These are phyloP conservation scores for Aureobasidium sp. DNA, from an alignment of 2,329 filamentous ascomycete species.

Conservation along the genomic window DNA sequence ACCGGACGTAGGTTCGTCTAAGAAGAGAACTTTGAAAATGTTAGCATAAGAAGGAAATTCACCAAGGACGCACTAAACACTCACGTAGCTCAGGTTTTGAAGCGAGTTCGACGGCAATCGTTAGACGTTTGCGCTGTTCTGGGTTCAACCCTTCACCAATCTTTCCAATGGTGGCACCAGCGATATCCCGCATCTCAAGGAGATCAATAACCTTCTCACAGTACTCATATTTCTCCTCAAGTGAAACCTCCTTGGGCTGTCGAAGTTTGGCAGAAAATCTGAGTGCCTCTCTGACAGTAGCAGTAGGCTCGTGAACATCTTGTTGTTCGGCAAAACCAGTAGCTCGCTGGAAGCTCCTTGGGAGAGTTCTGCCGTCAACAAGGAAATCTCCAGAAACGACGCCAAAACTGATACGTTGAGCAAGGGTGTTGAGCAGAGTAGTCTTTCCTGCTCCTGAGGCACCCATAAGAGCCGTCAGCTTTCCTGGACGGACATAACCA, in stretches of 20 bases:
- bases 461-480: conserved; percentile 46
- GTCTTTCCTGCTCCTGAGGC: conserved; percentile 72
- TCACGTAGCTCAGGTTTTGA: conserved; percentile 50
- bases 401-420: conserved; percentile 57
- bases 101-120: conserved; percentile 45
- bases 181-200: conserved; percentile 60
- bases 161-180: conserved; percentile 57
- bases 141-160: conserved; percentile 56
- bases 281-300: conserved; percentile 58
- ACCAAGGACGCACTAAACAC: conserved; percentile 38
- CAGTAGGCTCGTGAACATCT: conserved; percentile 56
- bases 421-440: conserved; percentile 71
- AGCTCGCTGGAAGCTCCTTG: conserved; percentile 55
- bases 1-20: conserved; percentile 51
- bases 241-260: conserved; percentile 52
- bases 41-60: too few species aligned
- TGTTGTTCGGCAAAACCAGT: conserved; percentile 60
- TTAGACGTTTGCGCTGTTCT: conserved; percentile 55
- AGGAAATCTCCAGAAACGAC: conserved; percentile 57
- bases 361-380: conserved; percentile 48
- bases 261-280: conserved; percentile 59
- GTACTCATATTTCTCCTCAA: conserved; percentile 54
- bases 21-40: too few species aligned
- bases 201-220: conserved; percentile 60
- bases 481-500: conserved; percentile 44